phyloP scores from a whole-genome alignment of 106 monocot genomes.

The Dendrobium catenatum region DNA sequence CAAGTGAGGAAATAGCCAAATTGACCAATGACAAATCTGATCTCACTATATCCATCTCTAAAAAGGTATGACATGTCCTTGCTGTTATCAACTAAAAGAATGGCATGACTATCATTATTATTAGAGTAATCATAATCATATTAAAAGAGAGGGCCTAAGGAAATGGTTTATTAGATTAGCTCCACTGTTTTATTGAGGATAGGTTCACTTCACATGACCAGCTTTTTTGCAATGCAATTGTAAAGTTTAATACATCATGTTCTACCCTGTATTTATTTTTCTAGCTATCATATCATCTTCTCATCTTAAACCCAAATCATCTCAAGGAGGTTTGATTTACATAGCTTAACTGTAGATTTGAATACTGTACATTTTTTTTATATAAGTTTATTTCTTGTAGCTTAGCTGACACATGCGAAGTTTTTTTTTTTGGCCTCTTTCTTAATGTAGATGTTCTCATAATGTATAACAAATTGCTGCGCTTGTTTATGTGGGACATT shows the following conservation, averaged over 20 bases:
- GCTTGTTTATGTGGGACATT: too few species aligned
- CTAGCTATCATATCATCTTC: too few species aligned
- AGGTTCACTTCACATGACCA: neutral
- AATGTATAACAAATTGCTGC: too few species aligned
- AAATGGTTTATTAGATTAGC: neutral
- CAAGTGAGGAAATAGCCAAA: neutral
- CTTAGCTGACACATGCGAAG: too few species aligned
- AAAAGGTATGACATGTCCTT: conserved; percentile 2
- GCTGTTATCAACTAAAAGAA: neutral
- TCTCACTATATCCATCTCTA: neutral
- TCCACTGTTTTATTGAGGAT: neutral
- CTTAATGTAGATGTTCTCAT: too few species aligned
- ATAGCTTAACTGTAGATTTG: too few species aligned
- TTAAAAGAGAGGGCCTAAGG: neutral
- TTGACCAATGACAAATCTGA: neutral
- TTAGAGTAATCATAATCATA: neutral
- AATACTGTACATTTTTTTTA: too few species aligned
- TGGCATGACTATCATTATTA: neutral
- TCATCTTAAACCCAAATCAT: too few species aligned
- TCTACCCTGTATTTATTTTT: neutral
- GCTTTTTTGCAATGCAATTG: neutral
- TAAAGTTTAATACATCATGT: neutral
- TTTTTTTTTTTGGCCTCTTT: too few species aligned
- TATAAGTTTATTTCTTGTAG: too few species aligned
- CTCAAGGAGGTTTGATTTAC: too few species aligned